A percentile compares a stretch with the other conserved stretches of the same genome.
Conservation (phyloP, 2,329 filamentous ascomycete genomes). For the Colletotrichum noveboracense region DNA sequence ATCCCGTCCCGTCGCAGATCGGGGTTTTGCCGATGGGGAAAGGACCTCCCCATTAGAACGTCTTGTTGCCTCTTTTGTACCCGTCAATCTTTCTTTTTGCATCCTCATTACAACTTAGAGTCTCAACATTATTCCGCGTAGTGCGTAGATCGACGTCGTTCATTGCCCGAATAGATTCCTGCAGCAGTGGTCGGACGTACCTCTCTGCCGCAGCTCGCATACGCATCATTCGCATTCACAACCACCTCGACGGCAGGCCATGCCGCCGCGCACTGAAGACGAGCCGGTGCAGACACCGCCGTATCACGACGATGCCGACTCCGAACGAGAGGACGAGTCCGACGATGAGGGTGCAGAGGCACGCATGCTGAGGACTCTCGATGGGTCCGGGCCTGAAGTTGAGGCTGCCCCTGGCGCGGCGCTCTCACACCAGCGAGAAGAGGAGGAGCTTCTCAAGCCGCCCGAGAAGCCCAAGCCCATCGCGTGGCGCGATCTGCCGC, state of each 20-base stretch:
- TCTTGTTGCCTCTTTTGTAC: neutral
- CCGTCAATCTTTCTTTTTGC: neutral
- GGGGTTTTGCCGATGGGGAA: neutral
- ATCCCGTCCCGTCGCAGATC: neutral
- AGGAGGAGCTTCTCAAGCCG: neutral
- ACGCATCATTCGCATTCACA: neutral
- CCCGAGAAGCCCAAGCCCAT: slow-evolving; percentile 47
- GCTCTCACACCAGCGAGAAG: neutral
- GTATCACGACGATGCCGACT: slow-evolving; percentile 2
- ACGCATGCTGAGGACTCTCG: neutral
- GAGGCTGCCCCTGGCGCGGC: neutral
- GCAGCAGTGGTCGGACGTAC: neutral
- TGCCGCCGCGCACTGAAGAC: neutral
- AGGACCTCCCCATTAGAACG: neutral
- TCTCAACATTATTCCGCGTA: neutral
- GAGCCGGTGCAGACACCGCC: neutral
- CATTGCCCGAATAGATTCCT: neutral
- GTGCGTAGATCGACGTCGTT: neutral
- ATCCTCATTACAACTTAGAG: neutral
- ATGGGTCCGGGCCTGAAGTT: neutral
- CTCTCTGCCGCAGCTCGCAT: neutral
- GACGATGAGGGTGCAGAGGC: neutral
- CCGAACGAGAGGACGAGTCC: neutral
- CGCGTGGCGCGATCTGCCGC: slow-evolving; percentile 75
- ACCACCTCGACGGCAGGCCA: neutral